Conservation (phyloP, 2,329 filamentous ascomycete genomes). For the Ustulina deusta region DNA sequence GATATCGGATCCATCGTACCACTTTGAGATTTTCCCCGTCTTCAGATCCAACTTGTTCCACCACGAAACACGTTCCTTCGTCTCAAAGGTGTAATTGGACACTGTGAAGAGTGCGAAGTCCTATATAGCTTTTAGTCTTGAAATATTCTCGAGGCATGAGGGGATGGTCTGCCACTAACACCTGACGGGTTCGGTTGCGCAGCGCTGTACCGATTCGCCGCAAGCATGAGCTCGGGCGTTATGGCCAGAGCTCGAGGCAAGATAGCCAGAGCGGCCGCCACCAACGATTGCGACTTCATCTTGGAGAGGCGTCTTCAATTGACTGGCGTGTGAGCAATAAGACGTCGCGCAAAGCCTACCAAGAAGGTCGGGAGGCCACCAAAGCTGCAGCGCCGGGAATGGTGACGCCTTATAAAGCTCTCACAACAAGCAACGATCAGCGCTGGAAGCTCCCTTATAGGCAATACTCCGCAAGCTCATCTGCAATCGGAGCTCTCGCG, state of each 20-base stretch:
- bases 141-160: not conserved
- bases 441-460: conserved; percentile 28
- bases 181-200: conserved; percentile 52
- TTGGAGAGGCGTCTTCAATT: conserved; percentile 37
- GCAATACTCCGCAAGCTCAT: conserved; percentile 35
- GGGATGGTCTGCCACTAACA: conserved; percentile 41
- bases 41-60: conserved; percentile 69
- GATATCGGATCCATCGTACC: conserved; percentile 65
- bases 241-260: conserved; percentile 48
- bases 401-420: conserved; percentile 36
- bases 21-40: conserved; percentile 63
- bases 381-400: conserved; percentile 14
- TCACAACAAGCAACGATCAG: conserved; percentile 25
- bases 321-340: conserved; percentile 29
- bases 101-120: conserved; percentile 61
- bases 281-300: conserved; percentile 47
- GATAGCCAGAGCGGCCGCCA: conserved; percentile 45
- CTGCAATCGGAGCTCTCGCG: conserved; percentile 16
- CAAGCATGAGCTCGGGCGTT: conserved; percentile 51
- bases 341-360: conserved; percentile 34
- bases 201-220: conserved; percentile 51
- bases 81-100: conserved; percentile 71
- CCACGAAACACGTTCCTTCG: conserved; percentile 59
- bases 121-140: conserved; percentile 42
- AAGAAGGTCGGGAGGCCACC: conserved; percentile 21